Base-by-base conservation (phyloP, 2,329 filamentous ascomycete genomes). In the Sporothrix brunneoviolacea region DNA sequence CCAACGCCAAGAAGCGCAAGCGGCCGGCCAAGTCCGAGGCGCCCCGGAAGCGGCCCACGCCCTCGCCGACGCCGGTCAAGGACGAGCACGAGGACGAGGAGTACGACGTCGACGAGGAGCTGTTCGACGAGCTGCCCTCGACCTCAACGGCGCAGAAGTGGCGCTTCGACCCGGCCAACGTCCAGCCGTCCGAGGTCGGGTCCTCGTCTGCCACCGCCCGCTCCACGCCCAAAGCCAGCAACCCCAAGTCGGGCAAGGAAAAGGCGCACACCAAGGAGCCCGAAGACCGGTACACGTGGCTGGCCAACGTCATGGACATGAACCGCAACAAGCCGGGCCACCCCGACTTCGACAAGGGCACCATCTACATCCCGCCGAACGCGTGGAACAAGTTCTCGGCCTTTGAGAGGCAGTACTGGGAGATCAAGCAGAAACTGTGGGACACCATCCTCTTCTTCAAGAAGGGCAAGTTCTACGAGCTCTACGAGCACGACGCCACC, bases 371-470 rank as follows among this genome's bases (percentile, higher is more conserved):
- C 30, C 93, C 93, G 0, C 86, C 88, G 0, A 64, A 74, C 30
- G 88, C 89, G 0, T 95, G 84, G 83, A 70, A 71, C 27, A 84
- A 86, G 22, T 96, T 98, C 64, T 94, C 91, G 0, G 80, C 91
- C 0, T 98, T 98, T 57, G 93, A 98, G 68, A 94, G 90, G 66
- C 93, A 98, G 64, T 98, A 98, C 66, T 98, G 93, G 93, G 89
- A 95, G 62, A 97, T 98, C 67, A 98, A 98, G 71, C 87, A 91
- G 66, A 96, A 96, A 60, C 88, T 94, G 58, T 97, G 88, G 87
- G 90, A 96, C 58, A 96, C 91, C 0, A 85, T 98, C 40, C 91
- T 98, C 15, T 98, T 98, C 70, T 98, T 98, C 82, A 98, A 97
- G 69, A 98, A 98, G 74, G 93, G 93, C 62, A 98, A 98, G 62